These are phyloP conservation scores for Pecoramyces ruminantium DNA, from an alignment of 192 early-diverging fungal species.

Conservation along the genomic window DNA sequence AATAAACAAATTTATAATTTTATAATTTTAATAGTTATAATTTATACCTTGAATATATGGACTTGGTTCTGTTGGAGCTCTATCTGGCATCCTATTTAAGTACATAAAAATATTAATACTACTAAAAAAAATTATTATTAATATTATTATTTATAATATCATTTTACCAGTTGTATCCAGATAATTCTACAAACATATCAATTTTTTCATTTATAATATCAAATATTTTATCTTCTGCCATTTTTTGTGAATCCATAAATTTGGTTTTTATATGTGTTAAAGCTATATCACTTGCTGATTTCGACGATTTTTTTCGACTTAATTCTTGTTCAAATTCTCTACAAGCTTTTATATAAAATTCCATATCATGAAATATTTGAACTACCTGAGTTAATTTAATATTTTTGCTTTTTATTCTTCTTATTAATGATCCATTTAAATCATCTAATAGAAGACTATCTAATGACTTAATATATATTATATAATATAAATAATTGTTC, in stretches of 20 bases:
- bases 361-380: slow-evolving; percentile 72
- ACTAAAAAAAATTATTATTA: background rate
- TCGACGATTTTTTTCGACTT: slow-evolving; percentile 40
- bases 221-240: slow-evolving; percentile 67
- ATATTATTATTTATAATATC: background rate
- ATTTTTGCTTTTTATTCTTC: slow-evolving; percentile 41
- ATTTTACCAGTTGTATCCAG: slow-evolving; percentile 65
- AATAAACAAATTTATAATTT: too few relatives aligned
- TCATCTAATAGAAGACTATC: slow-evolving; percentile 55
- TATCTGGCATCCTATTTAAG: slow-evolving; percentile 28
- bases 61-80: slow-evolving; percentile 34
- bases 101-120: background rate
- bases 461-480: slow-evolving; percentile 9
- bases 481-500: background rate
- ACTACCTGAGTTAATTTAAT: slow-evolving; percentile 60
- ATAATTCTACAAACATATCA: slow-evolving; percentile 61
- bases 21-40: background rate
- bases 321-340: slow-evolving; percentile 61
- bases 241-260: slow-evolving; percentile 48
- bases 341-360: slow-evolving; percentile 52
- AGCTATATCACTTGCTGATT: slow-evolving; percentile 31
- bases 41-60: slow-evolving; percentile 47
- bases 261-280: slow-evolving; percentile 35
- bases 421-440: slow-evolving; percentile 45
- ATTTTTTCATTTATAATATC: slow-evolving; percentile 63